These are phyloP conservation scores for Penicillium sp. DNA, from an alignment of 2,329 filamentous ascomycete species.

Conservation along the genomic window DNA sequence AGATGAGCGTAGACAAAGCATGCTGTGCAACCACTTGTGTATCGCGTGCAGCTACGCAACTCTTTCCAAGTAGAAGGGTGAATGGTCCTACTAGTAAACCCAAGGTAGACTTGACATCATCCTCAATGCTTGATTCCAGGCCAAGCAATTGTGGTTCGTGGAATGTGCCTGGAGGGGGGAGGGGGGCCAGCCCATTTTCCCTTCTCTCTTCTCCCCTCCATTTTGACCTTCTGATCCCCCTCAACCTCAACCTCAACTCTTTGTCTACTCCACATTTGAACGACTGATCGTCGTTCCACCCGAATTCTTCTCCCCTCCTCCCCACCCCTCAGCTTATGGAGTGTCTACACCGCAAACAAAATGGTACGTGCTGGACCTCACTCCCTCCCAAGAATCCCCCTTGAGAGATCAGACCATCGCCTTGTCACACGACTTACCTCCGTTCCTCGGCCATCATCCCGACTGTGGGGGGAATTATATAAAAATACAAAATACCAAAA, in stretches of 20 bases:
- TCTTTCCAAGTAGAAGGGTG: too few species aligned
- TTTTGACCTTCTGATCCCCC: neutral
- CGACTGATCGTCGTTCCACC: slow-evolving; percentile 1
- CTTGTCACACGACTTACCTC: slow-evolving; percentile 8
- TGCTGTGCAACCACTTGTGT: too few species aligned
- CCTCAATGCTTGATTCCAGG: slow-evolving; percentile 8
- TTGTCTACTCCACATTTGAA: slow-evolving; percentile 2
- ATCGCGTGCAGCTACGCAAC: too few species aligned
- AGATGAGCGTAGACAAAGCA: too few species aligned
- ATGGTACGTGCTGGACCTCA: slow-evolving; percentile 37
- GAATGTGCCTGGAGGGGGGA: neutral
- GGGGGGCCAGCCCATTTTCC: neutral
- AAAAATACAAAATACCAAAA: too few species aligned
- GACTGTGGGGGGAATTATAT: too few species aligned
- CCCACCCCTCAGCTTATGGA: slow-evolving; percentile 31
- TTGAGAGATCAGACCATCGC: neutral
- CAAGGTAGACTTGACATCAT: slow-evolving; percentile 1
- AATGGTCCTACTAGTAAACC: too few species aligned
- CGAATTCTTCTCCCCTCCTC: slow-evolving; percentile 11
- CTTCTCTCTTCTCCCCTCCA: neutral
- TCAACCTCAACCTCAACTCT: too few species aligned
- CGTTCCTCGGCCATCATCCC: neutral
- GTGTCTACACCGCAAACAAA: slow-evolving; percentile 30
- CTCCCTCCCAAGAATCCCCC: neutral
- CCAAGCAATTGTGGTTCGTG: neutral